Conservation (phyloP, 768 basidiomycete genomes). For the Pleurotus pulmonarius region DNA sequence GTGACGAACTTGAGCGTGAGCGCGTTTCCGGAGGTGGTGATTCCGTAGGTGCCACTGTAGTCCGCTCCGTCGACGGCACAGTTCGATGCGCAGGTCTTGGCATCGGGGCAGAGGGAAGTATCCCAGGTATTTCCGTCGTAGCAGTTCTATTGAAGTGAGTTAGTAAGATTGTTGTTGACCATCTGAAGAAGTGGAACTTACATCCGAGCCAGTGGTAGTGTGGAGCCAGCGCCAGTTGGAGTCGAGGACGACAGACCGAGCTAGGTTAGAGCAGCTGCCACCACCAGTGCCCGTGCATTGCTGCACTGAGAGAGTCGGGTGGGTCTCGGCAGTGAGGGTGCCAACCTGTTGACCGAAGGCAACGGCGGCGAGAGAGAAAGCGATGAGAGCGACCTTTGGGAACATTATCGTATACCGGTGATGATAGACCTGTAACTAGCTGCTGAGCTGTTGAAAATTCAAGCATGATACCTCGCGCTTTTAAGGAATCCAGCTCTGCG, state of each 20-base stretch:
- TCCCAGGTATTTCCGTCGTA: constrained; percentile 55
- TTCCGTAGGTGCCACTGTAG: constrained; percentile 47
- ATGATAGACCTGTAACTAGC: neutral
- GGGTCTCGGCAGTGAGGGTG: constrained; percentile 44
- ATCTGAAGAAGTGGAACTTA: neutral
- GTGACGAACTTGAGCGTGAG: constrained; percentile 45
- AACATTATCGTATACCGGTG: constrained; percentile 25
- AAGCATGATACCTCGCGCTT: neutral
- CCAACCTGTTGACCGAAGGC: constrained; percentile 53
- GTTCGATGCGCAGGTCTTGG: constrained; percentile 39
- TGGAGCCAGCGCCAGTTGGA: constrained; percentile 59
- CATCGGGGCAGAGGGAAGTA: constrained; percentile 44
- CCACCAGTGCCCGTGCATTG: constrained; percentile 35
- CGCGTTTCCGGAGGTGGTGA: constrained; percentile 41
- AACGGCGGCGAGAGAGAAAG: constrained; percentile 36
- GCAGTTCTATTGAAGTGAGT: constrained; percentile 25
- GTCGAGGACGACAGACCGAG: constrained; percentile 42
- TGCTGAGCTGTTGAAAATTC: neutral
- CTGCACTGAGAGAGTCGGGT: constrained; percentile 42
- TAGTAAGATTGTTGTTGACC: neutral
- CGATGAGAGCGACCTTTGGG: constrained; percentile 33
- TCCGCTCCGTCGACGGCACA: constrained; percentile 43
- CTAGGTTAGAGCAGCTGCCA: constrained; percentile 36
- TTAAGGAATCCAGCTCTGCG: neutral
- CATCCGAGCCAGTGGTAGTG: constrained; percentile 27